phyloP scores from a whole-genome alignment of 179 eudicot species.

The Vitellaria paradoxa region DNA sequence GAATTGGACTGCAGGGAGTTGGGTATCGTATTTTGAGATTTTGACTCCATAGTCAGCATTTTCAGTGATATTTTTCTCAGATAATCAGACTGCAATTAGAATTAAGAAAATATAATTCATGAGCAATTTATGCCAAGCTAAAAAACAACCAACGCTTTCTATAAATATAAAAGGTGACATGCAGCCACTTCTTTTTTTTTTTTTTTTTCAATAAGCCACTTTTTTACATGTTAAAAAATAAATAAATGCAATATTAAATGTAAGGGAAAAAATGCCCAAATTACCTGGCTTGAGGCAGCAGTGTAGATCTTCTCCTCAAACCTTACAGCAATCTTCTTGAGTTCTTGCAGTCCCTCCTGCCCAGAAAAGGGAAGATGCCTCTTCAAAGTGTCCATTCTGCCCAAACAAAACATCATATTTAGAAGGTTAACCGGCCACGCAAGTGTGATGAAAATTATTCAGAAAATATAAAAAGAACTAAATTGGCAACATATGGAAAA shows the following conservation, averaged over 20 bases:
- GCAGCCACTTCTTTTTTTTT: not conserved
- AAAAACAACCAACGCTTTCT: not conserved
- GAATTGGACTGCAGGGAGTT: too few species aligned
- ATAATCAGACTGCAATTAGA: too few species aligned
- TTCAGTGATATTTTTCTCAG: too few species aligned
- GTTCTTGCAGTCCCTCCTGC: slow-evolving; percentile 77
- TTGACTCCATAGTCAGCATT: too few species aligned
- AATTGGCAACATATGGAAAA: not conserved
- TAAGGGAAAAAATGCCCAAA: not conserved
- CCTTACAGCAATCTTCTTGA: slow-evolving; percentile 78
- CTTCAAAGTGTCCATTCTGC: slow-evolving; percentile 84
- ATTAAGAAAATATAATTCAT: too few species aligned
- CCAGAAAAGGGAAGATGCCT: slow-evolving; percentile 85
- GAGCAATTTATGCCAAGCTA: not conserved
- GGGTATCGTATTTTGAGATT: too few species aligned
- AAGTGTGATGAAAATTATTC: not conserved
- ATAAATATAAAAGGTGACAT: not conserved
- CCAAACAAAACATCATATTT: slow-evolving; percentile 1
- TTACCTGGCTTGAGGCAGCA: slow-evolving; percentile 86
- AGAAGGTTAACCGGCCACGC: not conserved
- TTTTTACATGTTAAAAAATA: not conserved
- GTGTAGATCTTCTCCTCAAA: slow-evolving; percentile 90
- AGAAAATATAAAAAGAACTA: not conserved
- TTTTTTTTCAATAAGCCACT: not conserved
- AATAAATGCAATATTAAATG: not conserved